Base-by-base conservation (phyloP, 306 rosid genomes). In the Pachyrhizus erosus region DNA sequence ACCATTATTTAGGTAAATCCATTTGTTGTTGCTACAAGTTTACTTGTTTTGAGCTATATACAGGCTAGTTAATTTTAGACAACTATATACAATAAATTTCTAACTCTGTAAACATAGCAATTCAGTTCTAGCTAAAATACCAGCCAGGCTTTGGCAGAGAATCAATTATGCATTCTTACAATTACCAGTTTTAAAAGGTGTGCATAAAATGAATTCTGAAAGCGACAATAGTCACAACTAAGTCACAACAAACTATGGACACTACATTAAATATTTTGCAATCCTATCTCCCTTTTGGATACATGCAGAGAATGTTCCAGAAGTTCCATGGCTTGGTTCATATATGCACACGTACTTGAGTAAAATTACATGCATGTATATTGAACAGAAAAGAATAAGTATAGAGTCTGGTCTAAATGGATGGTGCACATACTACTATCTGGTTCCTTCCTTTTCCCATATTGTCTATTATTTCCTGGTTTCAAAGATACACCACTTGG, bases 381-480 rank as follows among this genome's bases (percentile, higher is more conserved):
- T 58, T 3, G 12, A 69, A 37, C 26, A 20, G 49, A 13, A 33
- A 26, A 6, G 29, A 76, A 70, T 10, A 46, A 46, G 52, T 54
- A 82, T 67, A 26, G 39, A 77, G 55, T 75, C 9, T 34, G 55
- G 67, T 31, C 27, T 64, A 77, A 73, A 57, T 23, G 43, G 77
- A 88, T 61, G 64, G 73, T 74, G 80, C 49, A 91, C 99, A 2
- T 91, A 96, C 98, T 91, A 96, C 98, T 83, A 73, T 93, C 94
- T 34, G 78, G 75, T 37, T 90, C 92, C 86, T 90, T 96, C 85
- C 98, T 82, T 83, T 93, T 96, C 58, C 93, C 93, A 6, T 88
- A 83, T 73, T 85, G 91, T 73, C 90, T 88, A 39, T 81, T 90
- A 84, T 87, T 80, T 2, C 85, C 57, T 65, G 84, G 89, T 84